Evolutionary conservation across 257 asterid genomes (phyloP), one percentile per base, ranked within the genome.

Genomic region (Solanum paucissectum): DNA sequence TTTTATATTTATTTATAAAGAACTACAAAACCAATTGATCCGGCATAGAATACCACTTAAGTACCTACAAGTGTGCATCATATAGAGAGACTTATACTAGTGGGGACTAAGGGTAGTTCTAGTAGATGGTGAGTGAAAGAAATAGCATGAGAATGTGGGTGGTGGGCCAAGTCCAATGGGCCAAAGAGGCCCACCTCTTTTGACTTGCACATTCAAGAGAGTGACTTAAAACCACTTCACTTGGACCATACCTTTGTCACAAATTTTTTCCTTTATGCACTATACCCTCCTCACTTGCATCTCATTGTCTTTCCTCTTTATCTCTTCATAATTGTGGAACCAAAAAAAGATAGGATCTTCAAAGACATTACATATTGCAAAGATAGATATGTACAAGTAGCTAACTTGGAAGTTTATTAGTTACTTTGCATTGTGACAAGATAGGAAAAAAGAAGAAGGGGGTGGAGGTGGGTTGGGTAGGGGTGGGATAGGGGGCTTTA

Each of bases 161-260:
- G 89, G 89, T 84, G 89, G 87, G 73, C 83, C 86, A 83, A 49
- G 74, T 77, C 83, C n/a, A 83, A 88, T 92, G 93, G 93, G 92
- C 90, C 89, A 88, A 74, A 87, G 86, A 90, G 64, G 86, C 79
- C 77, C 86, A 87, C 91, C 66, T 69, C 68, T 82, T 87, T 90
- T 60, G 88, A 87, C 89, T 87, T 58, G 84, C 85, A 72, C 32
- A 82, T 46, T 73, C 21, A 76, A 77, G 85, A 89, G 71, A 14
- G 88, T 12, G 87, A 85, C 77, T 85, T 87, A 33, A 86, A 89
- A 87, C 88, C 88, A 76, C 84, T 76, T 85, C 74, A 77, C 46
- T 84, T 87, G 81, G 91, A 42, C 87, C 83, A 38, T 27, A 60
- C 49, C 72, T 55, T 87, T 40, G 64, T 69, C 62, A 85, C 34